Evolutionary conservation across 2,329 filamentous ascomycete genomes (phyloP).

Genomic region (Colletotrichum graminicola): DNA sequence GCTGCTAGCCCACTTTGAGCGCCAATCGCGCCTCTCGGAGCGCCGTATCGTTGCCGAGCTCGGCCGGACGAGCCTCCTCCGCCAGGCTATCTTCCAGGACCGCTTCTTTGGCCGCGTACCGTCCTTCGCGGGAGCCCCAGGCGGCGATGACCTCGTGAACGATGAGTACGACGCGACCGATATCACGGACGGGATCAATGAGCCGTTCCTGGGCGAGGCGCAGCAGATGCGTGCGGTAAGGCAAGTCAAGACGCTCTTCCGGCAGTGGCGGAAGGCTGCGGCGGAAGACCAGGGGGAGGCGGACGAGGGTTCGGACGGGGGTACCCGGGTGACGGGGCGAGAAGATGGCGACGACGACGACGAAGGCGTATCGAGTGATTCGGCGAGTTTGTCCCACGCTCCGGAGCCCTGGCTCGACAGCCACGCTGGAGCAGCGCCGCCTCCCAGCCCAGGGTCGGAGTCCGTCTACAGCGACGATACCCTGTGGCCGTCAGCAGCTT

Average conservation of each 20-base stretch:
- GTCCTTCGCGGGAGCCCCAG: neutral
- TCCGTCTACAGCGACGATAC: neutral
- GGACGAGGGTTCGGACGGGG: neutral
- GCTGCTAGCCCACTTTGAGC: slow-evolving; percentile 30
- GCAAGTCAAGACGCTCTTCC: slow-evolving; percentile 7
- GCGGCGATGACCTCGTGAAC: neutral
- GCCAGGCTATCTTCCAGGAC: slow-evolving; percentile 22
- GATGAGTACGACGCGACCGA: neutral
- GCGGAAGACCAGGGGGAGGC: neutral
- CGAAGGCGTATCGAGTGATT: no score
- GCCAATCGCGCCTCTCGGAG: slow-evolving; percentile 29
- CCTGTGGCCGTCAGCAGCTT: neutral
- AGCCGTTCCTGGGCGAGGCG: slow-evolving; percentile 3
- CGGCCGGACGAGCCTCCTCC: slow-evolving; percentile 21
- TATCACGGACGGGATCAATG: neutral
- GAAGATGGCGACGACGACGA: neutral
- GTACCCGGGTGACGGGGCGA: neutral
- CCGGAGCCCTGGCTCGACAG: neutral
- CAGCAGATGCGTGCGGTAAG: slow-evolving; percentile 3
- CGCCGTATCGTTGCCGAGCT: slow-evolving; percentile 25
- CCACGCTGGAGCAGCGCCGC: neutral
- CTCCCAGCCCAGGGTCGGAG: no score
- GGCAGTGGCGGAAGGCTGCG: slow-evolving; percentile 10
- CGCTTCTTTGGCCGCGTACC: slow-evolving; percentile 20
- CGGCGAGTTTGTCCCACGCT: neutral